Base-by-base conservation (phyloP, 306 rosid genomes). In the Coriaria nepalensis region DNA sequence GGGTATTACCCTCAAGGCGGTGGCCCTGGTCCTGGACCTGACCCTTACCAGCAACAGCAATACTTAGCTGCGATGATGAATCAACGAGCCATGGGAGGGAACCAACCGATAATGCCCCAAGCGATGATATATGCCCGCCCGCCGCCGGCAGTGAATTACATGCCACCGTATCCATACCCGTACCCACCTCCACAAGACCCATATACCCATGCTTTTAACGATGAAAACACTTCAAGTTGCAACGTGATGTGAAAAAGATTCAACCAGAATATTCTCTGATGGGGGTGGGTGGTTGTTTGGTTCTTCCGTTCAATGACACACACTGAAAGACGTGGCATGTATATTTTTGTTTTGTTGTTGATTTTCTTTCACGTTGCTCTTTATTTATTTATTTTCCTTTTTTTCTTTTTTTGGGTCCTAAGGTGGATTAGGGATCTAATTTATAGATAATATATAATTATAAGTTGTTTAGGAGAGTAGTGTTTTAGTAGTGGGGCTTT, bases 141-240 rank as follows among this genome's bases (percentile, higher is more conserved):
- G 0, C 73, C 60, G 35, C 59, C 68, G 7, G 68, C 68, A 6
- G 63, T 61, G 6, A 68, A 68, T 14, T 68, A 68, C 63, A 61
- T 68, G 68, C 73, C 68, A 5, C 33, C 64, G 0, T 42, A 51
- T 39, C 60, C 67, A 2, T 61, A 74, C 60, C 71, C 51, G 2
- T 37, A 57, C 5, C 62, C 46, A 0, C 57, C 50, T 0, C 12
- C 33, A 45, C 49, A 40, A 0, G 97, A 84, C 11, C 67, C 71
- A 0, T 79, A 77, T 47, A 43, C 81, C n/a, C 61, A 70, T 62
- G 59, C 46, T 46, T 86, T 77, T 75, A 77, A 76, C 61, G 96
- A 86, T 46, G 96, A 86, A 56, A 79, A 79, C 65, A 67, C 96
- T 33, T 63, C 86, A 44, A 73, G 83, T 39, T 86, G 96, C 75